Conservation (phyloP, 805 yeast genomes). For the Candida andamanensis region DNA sequence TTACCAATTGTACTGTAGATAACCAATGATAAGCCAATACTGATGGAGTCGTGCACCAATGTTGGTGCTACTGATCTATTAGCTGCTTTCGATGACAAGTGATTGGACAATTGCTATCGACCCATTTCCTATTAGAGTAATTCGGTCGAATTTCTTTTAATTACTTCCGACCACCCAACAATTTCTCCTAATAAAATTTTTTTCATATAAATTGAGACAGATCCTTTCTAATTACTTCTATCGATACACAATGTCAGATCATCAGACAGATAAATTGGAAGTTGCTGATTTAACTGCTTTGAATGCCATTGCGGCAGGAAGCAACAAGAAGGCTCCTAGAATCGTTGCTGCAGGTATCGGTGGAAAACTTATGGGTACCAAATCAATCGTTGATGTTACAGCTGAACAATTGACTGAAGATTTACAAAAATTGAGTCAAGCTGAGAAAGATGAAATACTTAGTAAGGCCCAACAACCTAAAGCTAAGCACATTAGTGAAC, state of each 20-base stretch:
- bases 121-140: too few species aligned
- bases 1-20: too few species aligned
- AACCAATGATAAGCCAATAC: too few species aligned
- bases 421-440: constrained; percentile 36
- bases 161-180: constrained; percentile 5
- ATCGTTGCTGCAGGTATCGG: constrained; percentile 75
- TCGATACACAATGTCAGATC: too few species aligned
- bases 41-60: too few species aligned
- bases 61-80: too few species aligned
- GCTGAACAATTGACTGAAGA: constrained; percentile 58
- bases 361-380: constrained; percentile 78
- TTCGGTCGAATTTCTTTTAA: too few species aligned
- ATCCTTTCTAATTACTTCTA: too few species aligned
- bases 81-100: too few species aligned
- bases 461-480: constrained; percentile 28
- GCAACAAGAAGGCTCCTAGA: constrained; percentile 63
- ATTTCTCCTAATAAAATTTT: constrained; percentile 1
- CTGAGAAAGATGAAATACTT: constrained; percentile 31
- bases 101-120: too few species aligned
- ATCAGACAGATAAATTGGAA: constrained; percentile 15
- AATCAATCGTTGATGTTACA: constrained; percentile 60
- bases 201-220: background rate
- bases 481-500: constrained; percentile 61
- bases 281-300: constrained; percentile 61
- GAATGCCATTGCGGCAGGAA: constrained; percentile 78